Evolutionary conservation across 106 monocot species (phyloP), one percentile per base, ranked within the genome.

Genomic region (Chionographis japonica): DNA sequence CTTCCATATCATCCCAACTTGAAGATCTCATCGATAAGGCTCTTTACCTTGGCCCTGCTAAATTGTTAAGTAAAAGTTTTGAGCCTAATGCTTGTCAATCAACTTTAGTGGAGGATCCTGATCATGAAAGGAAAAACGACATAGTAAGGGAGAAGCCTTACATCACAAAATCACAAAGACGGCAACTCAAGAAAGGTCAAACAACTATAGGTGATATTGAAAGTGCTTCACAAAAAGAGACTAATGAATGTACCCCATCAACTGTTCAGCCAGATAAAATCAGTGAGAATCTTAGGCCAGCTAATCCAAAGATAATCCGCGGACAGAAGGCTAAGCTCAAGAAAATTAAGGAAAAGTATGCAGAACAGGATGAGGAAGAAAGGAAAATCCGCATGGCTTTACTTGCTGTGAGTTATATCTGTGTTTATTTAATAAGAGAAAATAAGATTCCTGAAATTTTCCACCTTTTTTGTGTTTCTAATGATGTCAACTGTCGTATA

Each of bases 311-410:
- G 75, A 58, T 76, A 8, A 80, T 70, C 61, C 89, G 98, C 72
- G 98, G 98, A 20, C 98, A 90, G 43, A 90, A 75, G 78, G 72
- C 90, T 62, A 98, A 93, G 63, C 76, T 93, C 61, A 98, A 88
- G 79, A 98, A 98, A 79, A 98, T 93, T 8, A 93, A 93, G 71
- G 93, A 88, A 62, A 98, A 98, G 74, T 98, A 98, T 87, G 89
- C 90, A 56, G 90, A 90, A 54, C 98, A 98, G 71, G 98, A 98
- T 73, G 98, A 93, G 40, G 98, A 98, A 80, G 98, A 98, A 79
- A 80, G 98, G 75, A 77, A 74, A 56, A 90, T 93, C 70, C 84
- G 93, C 12, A 93, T 98, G 98, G 83, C 98, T 69, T 85, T 98
- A 67, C 81, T 98, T 68, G 92, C 93, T 54, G 98, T 98, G 71